These are phyloP conservation scores for Plectosphaerella cucumerina DNA, from an alignment of 2,329 filamentous ascomycete genomes.

Conservation along the genomic window DNA sequence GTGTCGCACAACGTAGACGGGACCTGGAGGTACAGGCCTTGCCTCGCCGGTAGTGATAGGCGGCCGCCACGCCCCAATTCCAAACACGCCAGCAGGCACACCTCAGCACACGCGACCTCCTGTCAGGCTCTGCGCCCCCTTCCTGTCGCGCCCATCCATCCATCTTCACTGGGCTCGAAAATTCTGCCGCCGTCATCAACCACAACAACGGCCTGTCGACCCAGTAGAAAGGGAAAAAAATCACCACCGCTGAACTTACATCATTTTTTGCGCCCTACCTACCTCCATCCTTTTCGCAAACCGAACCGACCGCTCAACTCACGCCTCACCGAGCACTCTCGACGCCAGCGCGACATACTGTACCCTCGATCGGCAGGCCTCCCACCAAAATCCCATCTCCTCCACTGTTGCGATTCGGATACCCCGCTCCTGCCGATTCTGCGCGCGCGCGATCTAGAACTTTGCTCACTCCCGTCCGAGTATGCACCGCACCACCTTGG, in stretches of 20 bases:
- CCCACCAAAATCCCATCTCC: slow-evolving; percentile 4
- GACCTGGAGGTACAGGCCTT: too few species aligned
- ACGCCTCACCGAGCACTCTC: not conserved
- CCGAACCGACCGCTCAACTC: not conserved
- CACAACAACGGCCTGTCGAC: not conserved
- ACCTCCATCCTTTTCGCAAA: not conserved
- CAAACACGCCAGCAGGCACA: too few species aligned
- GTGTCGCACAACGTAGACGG: too few species aligned
- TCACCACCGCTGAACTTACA: too few species aligned
- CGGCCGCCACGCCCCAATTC: too few species aligned
- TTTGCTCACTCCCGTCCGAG: slow-evolving; percentile 11
- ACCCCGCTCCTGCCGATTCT: slow-evolving; percentile 17
- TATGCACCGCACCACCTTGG: slow-evolving; percentile 8
- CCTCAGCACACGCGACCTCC: not conserved
- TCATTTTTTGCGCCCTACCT: too few species aligned
- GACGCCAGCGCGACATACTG: too few species aligned
- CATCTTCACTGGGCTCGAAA: not conserved
- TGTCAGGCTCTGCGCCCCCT: too few species aligned
- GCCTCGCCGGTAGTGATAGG: too few species aligned
- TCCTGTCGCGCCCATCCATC: not conserved
- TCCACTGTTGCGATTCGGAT: slow-evolving; percentile 10
- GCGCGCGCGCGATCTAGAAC: slow-evolving; percentile 16
- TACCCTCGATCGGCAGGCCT: slow-evolving; percentile 5
- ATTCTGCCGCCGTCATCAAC: not conserved
- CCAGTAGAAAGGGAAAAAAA: not conserved